Evolutionary conservation across 2,329 filamentous ascomycete species (phyloP).

Genomic region (Aspergillus clavatus): DNA sequence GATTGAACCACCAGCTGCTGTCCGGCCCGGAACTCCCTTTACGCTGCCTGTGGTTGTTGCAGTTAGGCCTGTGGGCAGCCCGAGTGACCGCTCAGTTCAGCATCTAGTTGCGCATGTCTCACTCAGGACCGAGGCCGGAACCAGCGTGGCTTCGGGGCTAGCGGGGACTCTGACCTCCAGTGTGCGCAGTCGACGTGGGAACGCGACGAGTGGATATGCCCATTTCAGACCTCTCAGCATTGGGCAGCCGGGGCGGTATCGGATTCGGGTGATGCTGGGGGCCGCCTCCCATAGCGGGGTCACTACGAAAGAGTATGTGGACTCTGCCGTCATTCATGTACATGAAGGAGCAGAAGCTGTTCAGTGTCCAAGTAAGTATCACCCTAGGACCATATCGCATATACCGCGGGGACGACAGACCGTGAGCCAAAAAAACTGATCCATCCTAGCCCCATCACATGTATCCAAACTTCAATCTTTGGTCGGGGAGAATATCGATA

Average conservation of each 20-base stretch:
- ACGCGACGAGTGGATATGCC: slow-evolving; percentile 28
- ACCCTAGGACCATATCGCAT: too few relatives aligned
- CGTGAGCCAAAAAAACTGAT: slow-evolving; percentile 12
- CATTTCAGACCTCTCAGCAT: slow-evolving; percentile 26
- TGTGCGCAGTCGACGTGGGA: slow-evolving; percentile 28
- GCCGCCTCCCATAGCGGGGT: slow-evolving; percentile 26
- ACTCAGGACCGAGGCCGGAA: slow-evolving; percentile 25
- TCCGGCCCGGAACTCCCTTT: slow-evolving; percentile 23
- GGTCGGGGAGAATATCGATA: slow-evolving; percentile 28
- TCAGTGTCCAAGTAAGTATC: slow-evolving; percentile 28
- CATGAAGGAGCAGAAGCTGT: slow-evolving; percentile 21
- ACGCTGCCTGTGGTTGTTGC: slow-evolving; percentile 30
- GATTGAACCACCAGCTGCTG: slow-evolving; percentile 23
- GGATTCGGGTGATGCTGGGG: slow-evolving; percentile 29
- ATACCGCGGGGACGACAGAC: too few relatives aligned
- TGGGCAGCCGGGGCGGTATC: slow-evolving; percentile 26
- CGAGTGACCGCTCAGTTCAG: slow-evolving; percentile 18
- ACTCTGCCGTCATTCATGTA: slow-evolving; percentile 29
- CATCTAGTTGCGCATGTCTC: slow-evolving; percentile 27
- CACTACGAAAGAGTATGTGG: slow-evolving; percentile 25
- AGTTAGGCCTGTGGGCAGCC: slow-evolving; percentile 25
- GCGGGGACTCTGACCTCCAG: slow-evolving; percentile 28
- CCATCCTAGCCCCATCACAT: slow-evolving; percentile 21
- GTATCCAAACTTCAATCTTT: slow-evolving; percentile 22
- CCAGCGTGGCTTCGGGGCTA: slow-evolving; percentile 17